Base-by-base conservation (phyloP, 805 yeast species). In the Candida saitoana region DNA sequence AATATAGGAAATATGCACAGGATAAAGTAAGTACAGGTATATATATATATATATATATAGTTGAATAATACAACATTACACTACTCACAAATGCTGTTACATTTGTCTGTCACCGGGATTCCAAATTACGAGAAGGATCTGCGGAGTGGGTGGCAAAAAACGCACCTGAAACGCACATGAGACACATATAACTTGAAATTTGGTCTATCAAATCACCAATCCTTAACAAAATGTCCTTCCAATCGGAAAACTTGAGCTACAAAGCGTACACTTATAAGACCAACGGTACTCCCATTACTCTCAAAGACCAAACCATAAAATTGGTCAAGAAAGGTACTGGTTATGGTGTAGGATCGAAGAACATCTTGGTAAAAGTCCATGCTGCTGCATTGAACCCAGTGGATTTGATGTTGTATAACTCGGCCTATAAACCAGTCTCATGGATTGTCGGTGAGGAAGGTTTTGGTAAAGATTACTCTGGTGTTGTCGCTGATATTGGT, bases 371-470 rank as follows among this genome's bases (percentile, higher is more conserved):
- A 18, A 65, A 66, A 44, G 54, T 64, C 18, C 57, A 55, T 29
- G 43, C 59, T 9, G 64, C 61, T 4, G 58, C 67, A 1, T 56
- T 66, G 41, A 66, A 66, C 41, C 70, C 69, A 2, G 52, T 63
- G 12, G 71, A 66, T 40, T 18, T 54, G 16, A 34, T 58, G 15
- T 29, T 63, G 40, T 50, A 59, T 31, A 44, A 50, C 16, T 31
- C 54, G 3, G 48, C 54, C 3, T 31, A 14, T 25, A 41, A 45
- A 32, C 42, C 43, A 5, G 5, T 43, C 3, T 37, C 39, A 34
- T 38, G 25, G 8, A 18, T 39, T 4, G 20, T 35, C 9, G 46
- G 44, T 4, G 44, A 51, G 8, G 52, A 52, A 20, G 64, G 67
- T 2, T 34, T 62, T 27, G 69, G 68, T 3, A 45, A 43, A 34